Evolutionary conservation across 257 asterid species (phyloP).

Genomic region (Fraxinus americana): DNA sequence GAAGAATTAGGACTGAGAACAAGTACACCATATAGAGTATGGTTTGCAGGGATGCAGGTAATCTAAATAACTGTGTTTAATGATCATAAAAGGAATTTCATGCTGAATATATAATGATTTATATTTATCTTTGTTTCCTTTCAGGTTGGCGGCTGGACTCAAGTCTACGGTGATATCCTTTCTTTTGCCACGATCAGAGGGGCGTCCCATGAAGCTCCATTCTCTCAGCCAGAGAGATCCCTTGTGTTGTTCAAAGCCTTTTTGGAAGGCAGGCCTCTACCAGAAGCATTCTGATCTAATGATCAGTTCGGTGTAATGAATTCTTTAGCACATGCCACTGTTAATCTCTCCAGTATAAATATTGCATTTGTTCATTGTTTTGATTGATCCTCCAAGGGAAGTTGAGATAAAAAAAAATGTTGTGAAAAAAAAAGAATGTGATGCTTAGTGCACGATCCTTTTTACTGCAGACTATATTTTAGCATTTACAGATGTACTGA

Average conservation of each 20-base stretch:
- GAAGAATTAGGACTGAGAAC: slow-evolving; percentile 43
- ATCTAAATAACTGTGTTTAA: neutral
- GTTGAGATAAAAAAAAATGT: neutral
- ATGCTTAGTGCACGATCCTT: neutral
- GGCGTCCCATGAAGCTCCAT: slow-evolving; percentile 84
- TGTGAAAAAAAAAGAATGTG: neutral
- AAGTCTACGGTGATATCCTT: slow-evolving; percentile 55
- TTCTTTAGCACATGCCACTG: neutral
- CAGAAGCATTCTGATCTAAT: slow-evolving; percentile 47
- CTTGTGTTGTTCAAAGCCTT: slow-evolving; percentile 73
- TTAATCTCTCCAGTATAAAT: neutral
- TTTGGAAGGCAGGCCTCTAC: slow-evolving; percentile 66
- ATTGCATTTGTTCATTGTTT: slow-evolving; percentile 6
- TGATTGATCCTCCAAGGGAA: neutral
- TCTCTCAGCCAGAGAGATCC: slow-evolving; percentile 82
- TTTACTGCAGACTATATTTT: neutral
- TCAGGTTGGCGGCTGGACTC: slow-evolving; percentile 89
- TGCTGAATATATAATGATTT: neutral
- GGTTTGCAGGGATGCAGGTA: slow-evolving; percentile 88
- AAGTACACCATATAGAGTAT: slow-evolving; percentile 64
- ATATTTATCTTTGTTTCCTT: neutral
- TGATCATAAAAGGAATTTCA: neutral
- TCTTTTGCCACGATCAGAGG: slow-evolving; percentile 79
- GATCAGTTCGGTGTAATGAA: neutral
- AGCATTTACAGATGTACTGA: neutral